Evolutionary conservation across 257 asterid genomes (phyloP).

Genomic region (Solanum corneliomulleri): DNA sequence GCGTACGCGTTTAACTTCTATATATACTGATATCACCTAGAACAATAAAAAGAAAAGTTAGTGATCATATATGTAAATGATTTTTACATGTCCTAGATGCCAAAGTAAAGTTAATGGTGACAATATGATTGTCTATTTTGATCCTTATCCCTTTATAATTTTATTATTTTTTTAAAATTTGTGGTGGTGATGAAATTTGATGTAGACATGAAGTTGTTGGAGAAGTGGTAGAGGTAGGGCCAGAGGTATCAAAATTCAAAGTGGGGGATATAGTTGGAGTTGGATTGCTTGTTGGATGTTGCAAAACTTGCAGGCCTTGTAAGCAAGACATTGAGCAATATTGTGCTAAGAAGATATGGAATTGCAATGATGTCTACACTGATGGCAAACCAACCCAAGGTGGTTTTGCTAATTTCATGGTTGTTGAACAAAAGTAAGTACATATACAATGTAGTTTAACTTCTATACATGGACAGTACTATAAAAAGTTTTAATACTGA

Average conservation of each 20-base stretch:
- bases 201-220: slow-evolving; percentile 92
- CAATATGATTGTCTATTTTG: background rate
- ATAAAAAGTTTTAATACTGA: background rate
- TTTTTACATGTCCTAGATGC: background rate
- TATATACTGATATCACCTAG: background rate
- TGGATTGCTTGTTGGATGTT: slow-evolving; percentile 73
- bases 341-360: slow-evolving; percentile 91
- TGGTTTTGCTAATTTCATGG: slow-evolving; percentile 76
- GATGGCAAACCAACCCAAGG: slow-evolving; percentile 92
- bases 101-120: background rate
- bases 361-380: slow-evolving; percentile 78
- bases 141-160: background rate
- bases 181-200: background rate
- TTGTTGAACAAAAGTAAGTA: slow-evolving; percentile 77
- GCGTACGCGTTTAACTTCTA: background rate
- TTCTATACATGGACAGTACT: background rate
- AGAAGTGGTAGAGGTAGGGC: slow-evolving; percentile 81
- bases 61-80: background rate
- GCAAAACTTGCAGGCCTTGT: slow-evolving; percentile 62
- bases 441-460: background rate
- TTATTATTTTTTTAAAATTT: background rate
- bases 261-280: slow-evolving; percentile 76
- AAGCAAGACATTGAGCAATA: slow-evolving; percentile 69
- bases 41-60: background rate
- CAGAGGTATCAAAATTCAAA: slow-evolving; percentile 55